A percentile compares a stretch with the other conserved stretches of the same genome.
phyloP scores from a whole-genome alignment of 2,329 filamentous ascomycete genomes.

The Xylariales sp. region DNA sequence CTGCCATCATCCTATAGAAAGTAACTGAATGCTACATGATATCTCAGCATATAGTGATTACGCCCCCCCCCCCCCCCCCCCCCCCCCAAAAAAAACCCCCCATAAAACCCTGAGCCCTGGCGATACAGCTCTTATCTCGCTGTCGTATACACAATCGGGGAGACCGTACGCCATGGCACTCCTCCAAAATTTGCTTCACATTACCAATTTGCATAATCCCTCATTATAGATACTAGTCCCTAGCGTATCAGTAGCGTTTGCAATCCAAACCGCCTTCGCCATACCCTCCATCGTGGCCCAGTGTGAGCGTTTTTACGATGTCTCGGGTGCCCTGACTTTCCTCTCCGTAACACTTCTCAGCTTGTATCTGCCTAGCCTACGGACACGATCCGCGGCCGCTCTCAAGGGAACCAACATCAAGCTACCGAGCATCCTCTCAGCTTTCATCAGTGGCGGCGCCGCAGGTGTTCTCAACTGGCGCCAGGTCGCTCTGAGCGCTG shows the following conservation, averaged over 20 bases:
- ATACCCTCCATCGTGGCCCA: conserved; percentile 56
- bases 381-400: conserved; percentile 45
- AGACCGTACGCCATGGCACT: conserved; percentile 32
- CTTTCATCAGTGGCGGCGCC: conserved; percentile 37
- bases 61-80: too few relatives aligned
- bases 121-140: too few relatives aligned
- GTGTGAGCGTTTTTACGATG: conserved; percentile 64
- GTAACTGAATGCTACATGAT: too few relatives aligned
- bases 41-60: too few relatives aligned
- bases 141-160: too few relatives aligned
- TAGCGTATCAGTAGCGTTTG: conserved; percentile 56
- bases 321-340: conserved; percentile 63
- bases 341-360: conserved; percentile 59
- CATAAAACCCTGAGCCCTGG: too few relatives aligned
- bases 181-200: conserved; percentile 45
- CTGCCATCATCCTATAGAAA: too few relatives aligned
- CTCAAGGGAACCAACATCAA: conserved; percentile 28
- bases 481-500: conserved; percentile 35
- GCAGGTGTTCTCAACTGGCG: conserved; percentile 55
- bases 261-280: conserved; percentile 57
- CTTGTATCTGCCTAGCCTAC: conserved; percentile 55
- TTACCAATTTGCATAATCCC: conserved; percentile 57
- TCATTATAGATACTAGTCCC: conserved; percentile 60
- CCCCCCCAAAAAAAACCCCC: too few relatives aligned
- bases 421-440: conserved; percentile 41